Evolutionary conservation across 495 filamentous ascomycete genomes (phyloP).

Genomic region (Chaetomium tenue): DNA sequence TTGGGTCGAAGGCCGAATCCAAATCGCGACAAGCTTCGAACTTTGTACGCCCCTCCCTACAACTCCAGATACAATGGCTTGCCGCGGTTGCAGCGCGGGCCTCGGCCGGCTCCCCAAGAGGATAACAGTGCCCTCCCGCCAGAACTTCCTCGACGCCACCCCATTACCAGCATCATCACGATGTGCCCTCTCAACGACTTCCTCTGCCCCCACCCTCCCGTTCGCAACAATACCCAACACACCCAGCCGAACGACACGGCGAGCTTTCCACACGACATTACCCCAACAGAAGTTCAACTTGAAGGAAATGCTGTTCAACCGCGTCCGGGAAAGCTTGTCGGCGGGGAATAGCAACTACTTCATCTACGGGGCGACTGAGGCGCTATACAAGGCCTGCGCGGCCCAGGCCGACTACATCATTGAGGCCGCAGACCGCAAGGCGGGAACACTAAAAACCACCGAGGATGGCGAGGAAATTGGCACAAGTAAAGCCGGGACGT

Average conservation of each 20-base stretch:
- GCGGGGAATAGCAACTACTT: slow-evolving; percentile 27
- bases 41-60: background rate
- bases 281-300: slow-evolving; percentile 9
- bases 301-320: slow-evolving; percentile 9
- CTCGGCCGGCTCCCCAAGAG: slow-evolving; percentile 26
- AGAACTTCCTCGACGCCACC: slow-evolving; percentile 6
- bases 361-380: slow-evolving; percentile 63
- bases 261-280: slow-evolving; percentile 19
- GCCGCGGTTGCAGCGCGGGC: slow-evolving; percentile 29
- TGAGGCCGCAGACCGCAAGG: slow-evolving; percentile 54
- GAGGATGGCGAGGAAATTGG: slow-evolving; percentile 76
- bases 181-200: slow-evolving; percentile 3
- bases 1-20: background rate
- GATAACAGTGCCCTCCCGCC: slow-evolving; percentile 19
- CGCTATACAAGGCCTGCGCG: slow-evolving; percentile 74
- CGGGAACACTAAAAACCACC: slow-evolving; percentile 59
- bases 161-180: slow-evolving; percentile 1
- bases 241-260: background rate
- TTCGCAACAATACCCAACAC: background rate
- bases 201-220: background rate
- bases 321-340: slow-evolving; percentile 11
- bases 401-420: slow-evolving; percentile 73
- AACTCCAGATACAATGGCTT: slow-evolving; percentile 30
- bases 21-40: background rate
- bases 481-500: slow-evolving; percentile 68